Evolutionary conservation across 2,329 filamentous ascomycete genomes (phyloP), one percentile per base, ranked within the genome.

Genomic region (Pseudogymnoascus sp.): DNA sequence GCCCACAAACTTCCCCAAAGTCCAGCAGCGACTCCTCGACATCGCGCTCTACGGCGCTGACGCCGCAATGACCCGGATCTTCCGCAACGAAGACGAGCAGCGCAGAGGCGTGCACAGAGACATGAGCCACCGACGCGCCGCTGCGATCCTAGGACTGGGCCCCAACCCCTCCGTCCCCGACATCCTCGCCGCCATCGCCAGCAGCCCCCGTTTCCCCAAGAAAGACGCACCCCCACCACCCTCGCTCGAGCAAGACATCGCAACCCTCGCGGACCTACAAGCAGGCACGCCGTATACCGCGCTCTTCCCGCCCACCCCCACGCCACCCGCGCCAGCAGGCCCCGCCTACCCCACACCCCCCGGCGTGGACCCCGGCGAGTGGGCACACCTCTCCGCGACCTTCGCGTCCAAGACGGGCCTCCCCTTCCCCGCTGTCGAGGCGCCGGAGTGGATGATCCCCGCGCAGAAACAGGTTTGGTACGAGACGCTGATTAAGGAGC

Each of bases 391-490:
- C 24, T 13, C 66, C 26, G 59, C 63, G 14, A 66, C 70, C 21
- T 64, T 73, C 29, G 76, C 75, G 33, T 70, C 74, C 40, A 70
- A 84, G 7, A 75, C 75, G 50, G 75, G 75, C 62, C 78, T 79
- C 65, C 76, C 80, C 6, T 82, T 76, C 65, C 82, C 82, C 13
- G 73, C 82, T 1, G 78, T 70, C 1, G 77, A 81, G 47, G 80
- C 83, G 3, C 82, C 84, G 0, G 77, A 78, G 16, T 83, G 82
- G 77, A 77, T 85, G 66, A 73, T 72, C 8, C 42, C 42, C 1
- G 19, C 42, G 5, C 2, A 5, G 21, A 24, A 47, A 11, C 21
- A 10, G 5, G 3, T 14, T 0, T 47, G 21, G 8, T n/a, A 47
- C 13, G 42, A 47, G 13, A 47, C 42, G 4, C 42, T 47, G 1